Evolutionary conservation across 2,329 filamentous ascomycete species (phyloP).

Genomic region (Sporothrix luriei): DNA sequence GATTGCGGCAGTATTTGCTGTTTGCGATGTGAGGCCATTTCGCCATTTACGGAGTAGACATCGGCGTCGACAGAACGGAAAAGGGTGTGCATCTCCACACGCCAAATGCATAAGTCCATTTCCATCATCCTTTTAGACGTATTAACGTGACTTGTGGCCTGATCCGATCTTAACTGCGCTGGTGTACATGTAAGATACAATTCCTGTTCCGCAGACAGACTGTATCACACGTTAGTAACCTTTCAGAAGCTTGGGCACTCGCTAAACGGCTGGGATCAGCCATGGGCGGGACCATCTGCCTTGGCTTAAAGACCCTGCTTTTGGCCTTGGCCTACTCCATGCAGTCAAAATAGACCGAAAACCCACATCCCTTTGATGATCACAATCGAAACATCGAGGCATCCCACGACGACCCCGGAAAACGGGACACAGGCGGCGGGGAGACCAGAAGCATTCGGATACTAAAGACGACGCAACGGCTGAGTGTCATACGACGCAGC

Average conservation of each 20-base stretch:
- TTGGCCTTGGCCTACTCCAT: slow-evolving; percentile 11
- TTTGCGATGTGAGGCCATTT: not conserved
- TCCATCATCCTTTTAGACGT: not conserved
- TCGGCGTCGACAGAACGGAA: no score
- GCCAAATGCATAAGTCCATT: not conserved
- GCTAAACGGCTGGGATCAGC: slow-evolving; percentile 2
- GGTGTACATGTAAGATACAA: no score
- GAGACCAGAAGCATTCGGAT: not conserved
- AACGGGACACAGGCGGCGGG: not conserved
- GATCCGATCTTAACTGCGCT: no score
- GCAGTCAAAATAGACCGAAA: slow-evolving; percentile 1
- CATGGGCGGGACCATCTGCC: not conserved
- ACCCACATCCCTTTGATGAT: slow-evolving; percentile 18
- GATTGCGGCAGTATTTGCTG: not conserved
- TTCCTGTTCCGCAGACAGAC: no score
- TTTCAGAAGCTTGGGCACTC: not conserved
- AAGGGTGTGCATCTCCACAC: not conserved
- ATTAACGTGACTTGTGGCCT: no score
- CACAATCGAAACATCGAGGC: slow-evolving; percentile 15
- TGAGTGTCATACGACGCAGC: not conserved
- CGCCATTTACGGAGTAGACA: not conserved
- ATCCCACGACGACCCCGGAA: not conserved
- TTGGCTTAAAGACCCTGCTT: not conserved
- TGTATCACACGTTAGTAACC: no score
- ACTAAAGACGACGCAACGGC: not conserved